Base-by-base conservation (phyloP, 331 rosid species). In the Cydonia oblonga region DNA sequence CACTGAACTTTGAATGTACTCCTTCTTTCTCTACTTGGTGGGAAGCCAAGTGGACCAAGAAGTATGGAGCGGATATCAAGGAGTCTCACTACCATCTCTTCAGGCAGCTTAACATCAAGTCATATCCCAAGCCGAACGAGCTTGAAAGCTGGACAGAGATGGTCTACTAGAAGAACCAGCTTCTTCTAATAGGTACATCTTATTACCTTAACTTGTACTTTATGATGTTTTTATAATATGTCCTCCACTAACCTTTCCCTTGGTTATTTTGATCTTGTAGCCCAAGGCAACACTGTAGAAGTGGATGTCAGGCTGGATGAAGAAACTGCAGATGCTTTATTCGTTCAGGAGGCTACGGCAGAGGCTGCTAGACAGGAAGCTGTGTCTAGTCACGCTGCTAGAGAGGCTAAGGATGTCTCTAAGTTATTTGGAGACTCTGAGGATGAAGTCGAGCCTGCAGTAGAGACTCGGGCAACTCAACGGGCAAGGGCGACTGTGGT, bases 331-430 rank as follows among this genome's bases (percentile, higher is more conserved):
- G 0, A 44, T 10, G 44, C 4, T 1, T 38, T 8, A 0, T 3
- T 33, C 9, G 0, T 42, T 1, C 16, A 42, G 2, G 2, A 42
- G 0, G 49, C 2, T 0, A 0, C 1, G 5, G 2, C 5, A 1
- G 2, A 11, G 0, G 16, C 16, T 1, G 1, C 2, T 0, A 44
- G 7, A 1, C 7, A 44, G 0, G 0, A 0, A 4, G 3, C 2
- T 5, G 3, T 1, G 0, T 5, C 19, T 1, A 44, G 19, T 2
- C 19, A 44, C 0, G 19, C 0, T 5, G 3, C 2, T 1, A 0
- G 51, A 0, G 18, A 42, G 0, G 1, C 0, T 42, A 2, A 0
- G 16, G 0, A 13, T 0, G 0, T 38, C 3, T 14, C 1, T 2
- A 0, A 46, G 53, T 0, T 44, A 0, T 46, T 46, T 46, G 3